Conservation (phyloP, 805 yeast species). For the Candida insectalens region DNA sequence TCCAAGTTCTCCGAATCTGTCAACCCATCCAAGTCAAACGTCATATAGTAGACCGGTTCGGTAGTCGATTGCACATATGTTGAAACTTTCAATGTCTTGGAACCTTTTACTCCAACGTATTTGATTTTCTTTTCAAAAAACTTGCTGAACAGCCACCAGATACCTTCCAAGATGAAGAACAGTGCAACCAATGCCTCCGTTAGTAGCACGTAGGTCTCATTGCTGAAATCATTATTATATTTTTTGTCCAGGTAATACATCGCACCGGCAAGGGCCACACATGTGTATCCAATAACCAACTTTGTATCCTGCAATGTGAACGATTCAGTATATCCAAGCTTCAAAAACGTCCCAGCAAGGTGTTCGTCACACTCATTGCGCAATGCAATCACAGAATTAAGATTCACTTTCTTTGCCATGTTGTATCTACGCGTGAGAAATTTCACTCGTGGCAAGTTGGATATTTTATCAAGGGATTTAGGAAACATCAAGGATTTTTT, state of each 20-base stretch:
- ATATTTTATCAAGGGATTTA: too few relatives aligned
- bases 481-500: too few relatives aligned
- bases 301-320: conserved; percentile 36
- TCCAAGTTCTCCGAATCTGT: conserved; percentile 17
- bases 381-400: conserved; percentile 37
- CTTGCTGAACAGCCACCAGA: conserved; percentile 26
- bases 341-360: conserved; percentile 29
- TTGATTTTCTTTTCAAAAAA: conserved; percentile 33
- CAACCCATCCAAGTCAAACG: conserved; percentile 20
- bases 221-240: conserved; percentile 30
- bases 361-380: conserved; percentile 42
- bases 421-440: too few relatives aligned
- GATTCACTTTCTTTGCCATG: conserved; percentile 21
- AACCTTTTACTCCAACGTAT: conserved; percentile 33
- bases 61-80: conserved; percentile 27
- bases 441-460: too few relatives aligned
- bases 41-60: conserved; percentile 35
- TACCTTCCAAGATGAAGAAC: conserved; percentile 28
- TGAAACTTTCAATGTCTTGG: conserved; percentile 28
- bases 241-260: conserved; percentile 42
- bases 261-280: conserved; percentile 36
- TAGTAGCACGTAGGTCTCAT: conserved; percentile 23
- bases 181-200: conserved; percentile 27
- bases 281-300: conserved; percentile 37
- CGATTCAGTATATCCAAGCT: conserved; percentile 38